Percentiles rank a stretch among this genome's conserved stretches.
These are phyloP conservation scores for Madurella fahalii DNA, from an alignment of 2,329 filamentous ascomycete species.

Conservation along the genomic window DNA sequence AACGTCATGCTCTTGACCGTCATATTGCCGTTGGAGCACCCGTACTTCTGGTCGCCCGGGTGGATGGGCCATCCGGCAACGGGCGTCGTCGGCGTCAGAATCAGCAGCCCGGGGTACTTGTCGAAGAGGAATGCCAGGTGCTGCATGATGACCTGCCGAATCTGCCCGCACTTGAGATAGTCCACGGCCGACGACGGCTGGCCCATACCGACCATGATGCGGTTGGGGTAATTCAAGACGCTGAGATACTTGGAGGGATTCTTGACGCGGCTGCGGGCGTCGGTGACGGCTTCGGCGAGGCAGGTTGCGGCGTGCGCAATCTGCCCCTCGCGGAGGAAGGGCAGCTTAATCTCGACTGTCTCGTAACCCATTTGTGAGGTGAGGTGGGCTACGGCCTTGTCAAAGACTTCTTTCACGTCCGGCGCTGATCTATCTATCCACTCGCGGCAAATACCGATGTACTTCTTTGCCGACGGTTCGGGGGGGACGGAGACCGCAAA, in stretches of 20 bases:
- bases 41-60: constrained; percentile 60
- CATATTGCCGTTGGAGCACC: constrained; percentile 68
- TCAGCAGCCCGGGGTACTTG: constrained; percentile 67
- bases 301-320: constrained; percentile 74
- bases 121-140: constrained; percentile 70
- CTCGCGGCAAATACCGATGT: constrained; percentile 64
- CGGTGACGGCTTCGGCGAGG: constrained; percentile 62
- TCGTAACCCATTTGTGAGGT: constrained; percentile 46
- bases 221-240: constrained; percentile 62
- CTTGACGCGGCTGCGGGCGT: constrained; percentile 39
- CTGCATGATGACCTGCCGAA: constrained; percentile 73
- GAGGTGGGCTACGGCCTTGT: constrained; percentile 57
- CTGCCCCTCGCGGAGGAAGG: constrained; percentile 66
- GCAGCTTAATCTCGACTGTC: constrained; percentile 59
- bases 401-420: constrained; percentile 57
- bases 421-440: constrained; percentile 69
- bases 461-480: constrained; percentile 44
- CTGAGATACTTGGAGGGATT: constrained; percentile 48
- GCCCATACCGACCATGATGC: constrained; percentile 63
- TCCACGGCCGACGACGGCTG: constrained; percentile 63
- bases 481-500: constrained; percentile 58
- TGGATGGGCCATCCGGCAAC: constrained; percentile 67
- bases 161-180: constrained; percentile 65
- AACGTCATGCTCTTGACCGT: constrained; percentile 80
- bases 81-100: constrained; percentile 75